Base-by-base conservation (phyloP, 2,329 filamentous ascomycete species). In the Knufia fluminis region DNA sequence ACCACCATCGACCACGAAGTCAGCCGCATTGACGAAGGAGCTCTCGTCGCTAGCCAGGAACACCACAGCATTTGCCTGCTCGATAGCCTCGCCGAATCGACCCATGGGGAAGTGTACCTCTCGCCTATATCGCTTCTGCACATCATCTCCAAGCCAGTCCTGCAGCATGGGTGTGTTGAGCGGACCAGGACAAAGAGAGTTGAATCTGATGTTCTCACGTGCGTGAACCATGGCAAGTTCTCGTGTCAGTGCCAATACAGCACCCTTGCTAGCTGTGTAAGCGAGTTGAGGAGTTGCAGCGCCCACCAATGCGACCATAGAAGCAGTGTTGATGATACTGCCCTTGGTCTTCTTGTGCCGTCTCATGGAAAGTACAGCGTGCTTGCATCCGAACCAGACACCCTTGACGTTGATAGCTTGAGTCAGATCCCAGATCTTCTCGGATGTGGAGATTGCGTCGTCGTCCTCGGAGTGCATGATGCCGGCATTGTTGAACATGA, bases 401-500 rank as follows among this genome's bases (percentile, higher is more conserved):
- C 90, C 90, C 78, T 96, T 96, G 68, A 95, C 90, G 68, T 96
- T 96, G 74, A 95, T 94, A 66, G 80, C 82, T 54, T 94, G 88
- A 3, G 90, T 96, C 58, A 94, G 72, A 62, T 96, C 88, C 90
- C 90, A 96, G 72, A 96, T 90, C 61, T 80, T 82, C 72, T 95
- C 88, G 45, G 86, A 82, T 1, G 89, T 95, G 65, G 84, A 79
- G 65, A 94, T 73, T 43, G 90, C 88, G 66, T 88, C 83, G 62
- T 79, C 82, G 66, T 89, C 85, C 51, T 84, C 75, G 42, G 80
- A 82, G 71, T 95, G 90, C 90, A 96, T 96, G 68, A 96, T 96
- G 49, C 90, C 90, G 20, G 90, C 90, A 67, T 96, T 96, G 80
- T 96, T 96, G 81, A 95, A 96, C 61, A 95, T 86, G 63, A 95